These are phyloP conservation scores for Nitzschia putrida DNA, from an alignment of 108 stramenopile genomes.

Conservation along the genomic window DNA sequence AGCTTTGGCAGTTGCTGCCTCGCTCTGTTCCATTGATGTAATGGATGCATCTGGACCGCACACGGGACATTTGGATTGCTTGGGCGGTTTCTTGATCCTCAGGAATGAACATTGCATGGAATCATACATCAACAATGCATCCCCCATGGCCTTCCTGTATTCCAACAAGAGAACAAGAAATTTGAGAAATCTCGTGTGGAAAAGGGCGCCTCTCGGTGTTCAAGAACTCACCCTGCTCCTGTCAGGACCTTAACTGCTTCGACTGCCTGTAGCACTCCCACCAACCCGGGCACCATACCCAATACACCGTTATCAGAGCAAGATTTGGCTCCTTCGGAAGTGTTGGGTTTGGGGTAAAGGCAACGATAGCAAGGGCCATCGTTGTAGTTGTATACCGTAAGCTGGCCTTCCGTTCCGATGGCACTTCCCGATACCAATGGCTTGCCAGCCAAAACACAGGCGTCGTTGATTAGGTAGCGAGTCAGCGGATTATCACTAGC, in stretches of 20 bases:
- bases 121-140: slow-evolving; percentile 83
- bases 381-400: slow-evolving; percentile 81
- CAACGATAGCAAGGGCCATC: slow-evolving; percentile 81
- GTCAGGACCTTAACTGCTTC: slow-evolving; percentile 90
- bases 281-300: slow-evolving; percentile 88
- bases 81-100: slow-evolving; percentile 74
- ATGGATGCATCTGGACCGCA: slow-evolving; percentile 72
- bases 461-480: slow-evolving; percentile 95
- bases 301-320: slow-evolving; percentile 87
- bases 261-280: slow-evolving; percentile 92
- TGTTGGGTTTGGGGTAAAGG: slow-evolving; percentile 77
- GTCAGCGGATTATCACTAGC: slow-evolving; percentile 96
- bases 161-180: not conserved
- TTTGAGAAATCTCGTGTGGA: not conserved
- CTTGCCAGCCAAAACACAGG: slow-evolving; percentile 80
- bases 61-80: slow-evolving; percentile 58
- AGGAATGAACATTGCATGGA: slow-evolving; percentile 71
- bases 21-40: slow-evolving; percentile 65
- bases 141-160: slow-evolving; percentile 55
- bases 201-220: not conserved
- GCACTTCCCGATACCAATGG: slow-evolving; percentile 87
- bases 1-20: slow-evolving; percentile 43
- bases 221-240: slow-evolving; percentile 55
- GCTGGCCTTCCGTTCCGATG: slow-evolving; percentile 85
- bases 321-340: slow-evolving; percentile 65